Evolutionary conservation across 345 rosid species (phyloP), one percentile per base, ranked within the genome.

Genomic region (Eucalyptus guilfoylei): DNA sequence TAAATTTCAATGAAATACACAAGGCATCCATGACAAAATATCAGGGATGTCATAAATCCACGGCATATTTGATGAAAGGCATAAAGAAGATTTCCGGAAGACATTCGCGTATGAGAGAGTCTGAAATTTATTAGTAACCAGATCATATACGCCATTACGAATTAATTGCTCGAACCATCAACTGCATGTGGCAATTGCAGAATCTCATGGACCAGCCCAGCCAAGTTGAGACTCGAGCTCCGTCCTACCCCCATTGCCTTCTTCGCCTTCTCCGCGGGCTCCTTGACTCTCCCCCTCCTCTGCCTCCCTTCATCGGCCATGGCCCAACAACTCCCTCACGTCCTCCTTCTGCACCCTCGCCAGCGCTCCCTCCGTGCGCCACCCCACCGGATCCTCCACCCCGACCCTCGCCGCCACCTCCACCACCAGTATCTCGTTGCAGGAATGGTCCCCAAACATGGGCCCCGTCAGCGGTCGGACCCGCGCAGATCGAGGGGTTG

Each of bases 161-260:
- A 44, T 81, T 40, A 40, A 7, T 40, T 80, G 24, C 62, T 23
- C 15, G 88, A 55, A 42, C 9, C 58, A 40, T 60, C 44, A 26
- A 32, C 30, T 23, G 1, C 87, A 14, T 62, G 87, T 69, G 86
- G 88, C 91, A 23, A 55, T 23, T 21, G 62, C 62, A 55, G 10
- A 24, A 87, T 87, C 42, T 91, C 89, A 48, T 87, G 81, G 48
- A 89, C 89, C 21, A 87, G 87, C 69, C 21, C 7, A 26, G 80
- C 42, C 37, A 91, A 28, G 37, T 91, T 86, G 37, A 85, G 81
- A 40, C 89, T 55, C 28, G 91, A 90, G 44, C 92, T 90, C 11
- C 92, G 91, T 60, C 92, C 64, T 28, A 42, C 86, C 87, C 86
- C 89, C 23, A 90, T 67, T 5, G 91, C 92, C 48, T 58, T 58